A percentile compares a stretch with the other conserved stretches of the same genome.
phyloP scores from a whole-genome alignment of 441 rosid genomes.

The Adansonia gregorii region DNA sequence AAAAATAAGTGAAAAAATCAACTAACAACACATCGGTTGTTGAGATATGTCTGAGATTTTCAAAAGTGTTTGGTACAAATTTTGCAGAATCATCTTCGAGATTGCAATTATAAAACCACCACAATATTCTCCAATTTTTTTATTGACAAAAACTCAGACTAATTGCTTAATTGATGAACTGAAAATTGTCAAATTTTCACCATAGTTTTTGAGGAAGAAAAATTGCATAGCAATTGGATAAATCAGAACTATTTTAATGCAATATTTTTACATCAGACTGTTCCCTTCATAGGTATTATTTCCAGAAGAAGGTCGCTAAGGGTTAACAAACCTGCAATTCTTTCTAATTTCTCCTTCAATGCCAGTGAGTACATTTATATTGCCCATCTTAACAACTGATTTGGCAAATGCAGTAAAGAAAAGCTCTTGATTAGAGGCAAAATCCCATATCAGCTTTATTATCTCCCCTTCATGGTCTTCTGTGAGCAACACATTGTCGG shows the following conservation, averaged over 20 bases:
- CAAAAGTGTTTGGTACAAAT: background rate
- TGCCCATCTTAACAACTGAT: conserved; percentile 77
- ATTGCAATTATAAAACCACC: background rate
- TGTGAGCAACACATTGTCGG: conserved; percentile 59
- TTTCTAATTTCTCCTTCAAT: conserved; percentile 60
- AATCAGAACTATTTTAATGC: background rate
- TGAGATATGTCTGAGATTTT: background rate
- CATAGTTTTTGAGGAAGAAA: background rate
- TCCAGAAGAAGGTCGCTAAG: conserved; percentile 17
- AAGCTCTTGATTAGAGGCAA: conserved; percentile 52
- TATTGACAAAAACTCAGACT: background rate
- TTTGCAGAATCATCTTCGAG: background rate
- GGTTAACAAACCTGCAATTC: conserved; percentile 62
- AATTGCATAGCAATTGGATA: background rate
- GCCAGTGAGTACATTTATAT: conserved; percentile 59
- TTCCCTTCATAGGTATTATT: background rate
- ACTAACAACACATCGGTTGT: background rate
- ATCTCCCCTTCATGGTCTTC: conserved; percentile 64
- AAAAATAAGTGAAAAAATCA: background rate
- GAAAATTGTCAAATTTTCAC: background rate
- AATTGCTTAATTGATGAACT: background rate
- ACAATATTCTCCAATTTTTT: background rate
- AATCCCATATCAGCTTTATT: conserved; percentile 53
- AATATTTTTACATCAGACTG: background rate
- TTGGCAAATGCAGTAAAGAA: conserved; percentile 58